Evolutionary conservation across 2,329 filamentous ascomycete genomes (phyloP), one percentile per base, ranked within the genome.

Genomic region (Trichoderma sp.): DNA sequence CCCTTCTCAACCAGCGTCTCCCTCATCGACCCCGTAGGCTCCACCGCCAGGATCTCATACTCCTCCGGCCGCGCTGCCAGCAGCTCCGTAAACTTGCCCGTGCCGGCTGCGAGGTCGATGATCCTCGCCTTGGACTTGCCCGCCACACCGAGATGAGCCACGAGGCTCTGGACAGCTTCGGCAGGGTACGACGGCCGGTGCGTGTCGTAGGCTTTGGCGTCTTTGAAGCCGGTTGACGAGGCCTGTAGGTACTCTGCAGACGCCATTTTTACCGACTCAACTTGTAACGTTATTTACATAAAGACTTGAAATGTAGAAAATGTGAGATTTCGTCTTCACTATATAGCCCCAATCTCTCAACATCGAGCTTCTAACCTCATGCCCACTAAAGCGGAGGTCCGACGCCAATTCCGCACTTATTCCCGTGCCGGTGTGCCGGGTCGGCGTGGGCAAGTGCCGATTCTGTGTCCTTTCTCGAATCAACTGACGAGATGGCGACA

Each of bases 11-110:
- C 83, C 56, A 93, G 81, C 73, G 87, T 84, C 56, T 81, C 81
- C 49, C 90, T 82, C 90, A 93, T 93, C 6, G 82, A 84, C 68
- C 80, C 80, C 74, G 91, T 86, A 28, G 90, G 90, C 77, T 92
- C 85, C 59, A 92, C 81, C 58, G 89, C 86, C 56, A 89, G 74
- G 71, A 93, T 81, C 52, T 86, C 75, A 77, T 86, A 92, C 7
- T 79, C 75, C 77, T 92, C 91, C 0, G 83, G 80, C 34, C 89
- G 81, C 16, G 77, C 80, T 7, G 87, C 86, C 18, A 93, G 81
- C 21, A 84, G 73, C 76, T 90, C 87, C 0, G 90, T 92, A 74
- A 92, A 89, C 74, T 91, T 91, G 30, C 90, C 90, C 0, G 90
- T 91, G 0, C 90, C 90, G 3, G 89, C 88, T 1, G 85, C 90